Base-by-base conservation (phyloP, 345 rosid genomes). In the Garcia nutans region DNA sequence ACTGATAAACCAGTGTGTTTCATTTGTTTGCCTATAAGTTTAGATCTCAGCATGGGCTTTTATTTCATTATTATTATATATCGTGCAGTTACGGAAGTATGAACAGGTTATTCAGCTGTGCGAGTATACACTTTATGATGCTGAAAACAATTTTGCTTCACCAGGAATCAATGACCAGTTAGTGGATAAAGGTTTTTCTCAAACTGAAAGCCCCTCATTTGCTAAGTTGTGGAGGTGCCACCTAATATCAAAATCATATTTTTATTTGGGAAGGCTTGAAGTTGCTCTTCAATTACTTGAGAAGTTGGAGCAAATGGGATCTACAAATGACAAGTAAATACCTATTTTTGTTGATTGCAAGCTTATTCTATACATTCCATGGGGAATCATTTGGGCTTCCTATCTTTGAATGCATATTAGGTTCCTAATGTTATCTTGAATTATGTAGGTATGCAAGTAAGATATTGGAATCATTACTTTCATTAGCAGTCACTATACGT, bases 181-280 rank as follows among this genome's bases (percentile, higher is more conserved):
- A 66, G 77, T 68, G 13, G 76, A 82, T 69, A 74, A 63, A 70
- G 82, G 76, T 69, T 81, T 28, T 74, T 76, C 89, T 44, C 77
- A 71, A 79, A 80, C 78, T 82, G 87, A 28, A 73, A 80, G 81
- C 70, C 80, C 71, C 75, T 76, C 84, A 42, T 71, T 75, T 67
- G 77, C 84, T 62, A 86, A 71, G 81, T 78, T 87, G 41, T 96
- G 98, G 99, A 90, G 98, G 79, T 88, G 88, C 88, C 80, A 63
- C 81, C 45, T 86, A 77, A 86, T 88, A 77, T 89, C 98, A n/a
- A n/a, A n/a, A n/a, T n/a, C n/a, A 28, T 81, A 91, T 81, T 95
- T 93, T 76, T 86, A 68, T 83, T 72, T 91, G 87, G 99, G 98
- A 80, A 93, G 81, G 84, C 91, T 93, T 81, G 97, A 91, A 83